Percentiles rank a stretch among this genome's conserved stretches.
These are phyloP conservation scores for Ogataea populi-albae DNA, from an alignment of 805 yeast genomes.

Conservation along the genomic window DNA sequence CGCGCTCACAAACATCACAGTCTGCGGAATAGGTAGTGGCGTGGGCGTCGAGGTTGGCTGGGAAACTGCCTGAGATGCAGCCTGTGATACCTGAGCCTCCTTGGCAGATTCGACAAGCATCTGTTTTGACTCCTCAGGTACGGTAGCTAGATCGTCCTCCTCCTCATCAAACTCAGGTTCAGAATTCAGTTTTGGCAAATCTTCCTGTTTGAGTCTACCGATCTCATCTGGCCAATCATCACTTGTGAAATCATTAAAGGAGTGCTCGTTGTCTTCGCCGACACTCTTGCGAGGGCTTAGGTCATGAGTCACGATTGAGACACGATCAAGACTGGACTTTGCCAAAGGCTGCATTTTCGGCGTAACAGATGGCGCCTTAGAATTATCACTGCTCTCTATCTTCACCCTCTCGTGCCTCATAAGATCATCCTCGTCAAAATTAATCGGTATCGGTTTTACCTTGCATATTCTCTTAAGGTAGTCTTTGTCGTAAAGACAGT, in stretches of 20 bases:
- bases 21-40: conserved; percentile 22
- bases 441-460: conserved; percentile 34
- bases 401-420: conserved; percentile 27
- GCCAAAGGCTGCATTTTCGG: conserved; percentile 3
- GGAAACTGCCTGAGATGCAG: not conserved
- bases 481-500: conserved; percentile 77
- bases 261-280: conserved; percentile 40
- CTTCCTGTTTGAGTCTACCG: conserved; percentile 10
- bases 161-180: conserved; percentile 31
- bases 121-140: conserved; percentile 10
- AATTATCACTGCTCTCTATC: conserved; percentile 4
- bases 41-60: conserved; percentile 13
- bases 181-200: conserved; percentile 16
- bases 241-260: conserved; percentile 44
- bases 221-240: conserved; percentile 39
- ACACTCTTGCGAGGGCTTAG: conserved; percentile 1
- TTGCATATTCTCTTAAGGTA: conserved; percentile 51
- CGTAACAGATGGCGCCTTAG: conserved; percentile 1
- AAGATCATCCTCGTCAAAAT: conserved; percentile 31
- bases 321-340: conserved; percentile 7
- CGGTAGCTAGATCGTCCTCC: conserved; percentile 26
- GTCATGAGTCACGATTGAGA: conserved; percentile 2
- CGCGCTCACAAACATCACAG: conserved; percentile 55
- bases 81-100: not conserved
- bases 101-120: conserved; percentile 4